phyloP scores from a whole-genome alignment of 345 rosid genomes.

The Camelina laxa region DNA sequence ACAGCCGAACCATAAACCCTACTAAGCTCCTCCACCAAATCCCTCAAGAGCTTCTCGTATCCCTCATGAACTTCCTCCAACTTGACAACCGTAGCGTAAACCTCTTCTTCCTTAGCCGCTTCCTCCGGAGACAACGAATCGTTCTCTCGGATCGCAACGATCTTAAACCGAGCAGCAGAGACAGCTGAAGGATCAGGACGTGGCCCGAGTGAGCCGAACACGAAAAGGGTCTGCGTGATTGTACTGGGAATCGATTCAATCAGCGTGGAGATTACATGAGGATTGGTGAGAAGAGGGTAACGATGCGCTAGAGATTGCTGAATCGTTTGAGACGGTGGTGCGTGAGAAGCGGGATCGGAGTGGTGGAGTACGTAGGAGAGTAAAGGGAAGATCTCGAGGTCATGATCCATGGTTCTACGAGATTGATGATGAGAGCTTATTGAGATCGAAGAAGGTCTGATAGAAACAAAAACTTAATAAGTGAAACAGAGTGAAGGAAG shows the following conservation, averaged over 20 bases:
- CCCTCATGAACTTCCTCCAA: conserved; percentile 72
- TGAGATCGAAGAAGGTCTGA: neutral
- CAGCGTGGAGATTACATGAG: conserved; percentile 56
- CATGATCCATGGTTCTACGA: conserved; percentile 54
- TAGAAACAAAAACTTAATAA: neutral
- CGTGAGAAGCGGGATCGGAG: conserved; percentile 51
- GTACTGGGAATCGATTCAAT: conserved; percentile 58
- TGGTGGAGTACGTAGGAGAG: conserved; percentile 65
- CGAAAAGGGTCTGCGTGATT: conserved; percentile 58
- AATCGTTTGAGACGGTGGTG: conserved; percentile 50
- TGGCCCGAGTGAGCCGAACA: conserved; percentile 69
- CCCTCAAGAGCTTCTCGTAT: conserved; percentile 64
- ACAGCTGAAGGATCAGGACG: conserved; percentile 73
- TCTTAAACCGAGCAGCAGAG: conserved; percentile 60
- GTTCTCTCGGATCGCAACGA: conserved; percentile 58
- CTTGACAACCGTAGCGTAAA: conserved; percentile 58
- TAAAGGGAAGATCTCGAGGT: conserved; percentile 58
- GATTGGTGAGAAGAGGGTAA: conserved; percentile 59
- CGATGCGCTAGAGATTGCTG: conserved; percentile 43
- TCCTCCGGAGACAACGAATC: conserved; percentile 56
- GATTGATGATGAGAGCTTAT: conserved; percentile 5
- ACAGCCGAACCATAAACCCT: conserved; percentile 53
- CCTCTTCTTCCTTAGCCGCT: conserved; percentile 54
- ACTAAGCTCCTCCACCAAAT: conserved; percentile 63
- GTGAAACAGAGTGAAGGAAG: neutral